Percentiles rank a stretch among this genome's conserved stretches.
phyloP scores from a whole-genome alignment of 2,329 filamentous ascomycete species.

The Bipolaris gigantea region DNA sequence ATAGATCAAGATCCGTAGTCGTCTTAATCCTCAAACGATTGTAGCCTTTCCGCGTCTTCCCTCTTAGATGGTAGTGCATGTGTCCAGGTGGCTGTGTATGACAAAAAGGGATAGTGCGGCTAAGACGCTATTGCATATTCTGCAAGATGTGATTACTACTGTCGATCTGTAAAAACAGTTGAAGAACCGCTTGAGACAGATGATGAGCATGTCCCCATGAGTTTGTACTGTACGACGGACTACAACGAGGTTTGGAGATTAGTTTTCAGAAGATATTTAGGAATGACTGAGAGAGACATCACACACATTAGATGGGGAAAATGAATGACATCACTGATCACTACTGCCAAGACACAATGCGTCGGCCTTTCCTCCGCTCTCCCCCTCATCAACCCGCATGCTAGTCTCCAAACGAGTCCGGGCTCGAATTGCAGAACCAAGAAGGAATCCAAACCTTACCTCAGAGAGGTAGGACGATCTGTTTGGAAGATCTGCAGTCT shows the following conservation, averaged over 20 bases:
- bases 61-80: slow-evolving; percentile 5
- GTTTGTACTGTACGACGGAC: not conserved
- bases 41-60: slow-evolving; percentile 15
- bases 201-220: not conserved
- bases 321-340: slow-evolving; percentile 8
- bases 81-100: slow-evolving; percentile 17
- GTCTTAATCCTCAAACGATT: slow-evolving; percentile 1
- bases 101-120: slow-evolving; percentile 1
- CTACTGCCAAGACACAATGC: slow-evolving; percentile 7
- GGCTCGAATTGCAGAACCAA: not conserved
- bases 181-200: not conserved
- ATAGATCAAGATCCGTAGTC: slow-evolving; percentile 23
- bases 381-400: not conserved
- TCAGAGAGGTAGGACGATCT: not conserved
- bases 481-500: not conserved
- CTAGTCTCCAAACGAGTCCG: not conserved
- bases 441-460: not conserved
- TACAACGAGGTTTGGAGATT: no score
- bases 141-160: not conserved
- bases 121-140: slow-evolving; percentile 4
- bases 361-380: slow-evolving; percentile 4
- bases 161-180: not conserved
- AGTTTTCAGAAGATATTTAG: not conserved
- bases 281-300: not conserved
- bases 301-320: not conserved